phyloP scores from a whole-genome alignment of 2,329 filamentous ascomycete species.

The Parastagonospora avenae region DNA sequence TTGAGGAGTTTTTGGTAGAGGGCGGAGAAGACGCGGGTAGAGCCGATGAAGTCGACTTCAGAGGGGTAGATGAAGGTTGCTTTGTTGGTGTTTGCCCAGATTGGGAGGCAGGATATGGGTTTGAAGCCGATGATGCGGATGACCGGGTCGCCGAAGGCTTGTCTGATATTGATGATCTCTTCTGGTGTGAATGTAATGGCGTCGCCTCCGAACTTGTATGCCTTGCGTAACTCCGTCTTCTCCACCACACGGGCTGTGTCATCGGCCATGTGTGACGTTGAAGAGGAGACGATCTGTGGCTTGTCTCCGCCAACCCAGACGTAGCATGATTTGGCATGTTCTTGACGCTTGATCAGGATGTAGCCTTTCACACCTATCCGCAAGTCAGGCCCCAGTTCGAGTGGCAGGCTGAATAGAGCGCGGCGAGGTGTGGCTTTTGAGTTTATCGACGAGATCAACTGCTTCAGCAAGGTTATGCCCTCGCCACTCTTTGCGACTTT shows the following conservation, averaged over 20 bases:
- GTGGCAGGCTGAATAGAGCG: conserved; percentile 82
- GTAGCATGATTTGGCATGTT: conserved; percentile 80
- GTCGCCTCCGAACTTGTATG: conserved; percentile 94
- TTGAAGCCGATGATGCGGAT: conserved; percentile 97
- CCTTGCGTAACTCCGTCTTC: conserved; percentile 82
- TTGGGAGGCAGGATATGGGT: conserved; percentile 71
- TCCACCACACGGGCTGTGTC: conserved; percentile 79
- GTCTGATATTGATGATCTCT: conserved; percentile 76
- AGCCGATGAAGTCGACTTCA: conserved; percentile 87
- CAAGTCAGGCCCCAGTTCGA: conserved; percentile 85
- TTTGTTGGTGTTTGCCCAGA: conserved; percentile 85
- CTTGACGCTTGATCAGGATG: conserved; percentile 83
- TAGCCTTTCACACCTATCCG: conserved; percentile 93
- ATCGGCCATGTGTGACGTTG: conserved; percentile 76
- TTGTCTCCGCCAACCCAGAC: conserved; percentile 88
- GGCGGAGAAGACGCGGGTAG: conserved; percentile 89
- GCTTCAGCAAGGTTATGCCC: conserved; percentile 78
- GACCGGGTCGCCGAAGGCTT: conserved; percentile 76
- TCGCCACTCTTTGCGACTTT: conserved; percentile 71
- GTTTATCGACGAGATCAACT: conserved; percentile 84
- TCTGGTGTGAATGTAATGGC: conserved; percentile 85
- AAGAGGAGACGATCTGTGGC: conserved; percentile 76
- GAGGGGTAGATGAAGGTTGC: conserved; percentile 93
- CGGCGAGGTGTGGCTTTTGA: conserved; percentile 87
- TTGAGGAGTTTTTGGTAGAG: conserved; percentile 84